Evolutionary conservation across 1,139 yeast genomes (phyloP).

Genomic region (Pichia sp.): DNA sequence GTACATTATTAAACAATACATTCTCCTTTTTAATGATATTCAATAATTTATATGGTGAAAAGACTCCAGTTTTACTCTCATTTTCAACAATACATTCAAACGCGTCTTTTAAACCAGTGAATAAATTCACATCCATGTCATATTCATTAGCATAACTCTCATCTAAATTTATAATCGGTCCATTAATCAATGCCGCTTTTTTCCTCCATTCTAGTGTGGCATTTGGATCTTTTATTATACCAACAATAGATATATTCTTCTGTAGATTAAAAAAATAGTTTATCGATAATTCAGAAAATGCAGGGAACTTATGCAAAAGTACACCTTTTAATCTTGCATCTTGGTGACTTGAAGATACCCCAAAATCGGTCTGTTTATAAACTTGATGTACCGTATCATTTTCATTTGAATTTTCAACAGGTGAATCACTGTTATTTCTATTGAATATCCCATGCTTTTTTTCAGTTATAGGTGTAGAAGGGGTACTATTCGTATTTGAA

Average conservation of each 20-base stretch:
- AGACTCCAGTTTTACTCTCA: conserved; percentile 66
- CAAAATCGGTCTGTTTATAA: conserved; percentile 4
- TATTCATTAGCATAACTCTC: conserved; percentile 45
- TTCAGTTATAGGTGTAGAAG: not conserved
- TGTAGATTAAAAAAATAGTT: conserved; percentile 27
- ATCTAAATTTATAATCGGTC: conserved; percentile 82
- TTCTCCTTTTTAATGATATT: conserved; percentile 75
- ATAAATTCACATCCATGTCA: conserved; percentile 48
- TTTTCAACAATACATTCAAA: conserved; percentile 80
- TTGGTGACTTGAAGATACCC: not conserved
- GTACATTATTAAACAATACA: conserved; percentile 75
- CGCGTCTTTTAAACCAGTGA: conserved; percentile 73
- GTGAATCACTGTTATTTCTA: not conserved
- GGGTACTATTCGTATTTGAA: not conserved
- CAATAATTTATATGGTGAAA: conserved; percentile 71
- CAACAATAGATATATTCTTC: conserved; percentile 39
- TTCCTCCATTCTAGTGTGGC: conserved; percentile 74
- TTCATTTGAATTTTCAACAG: no score
- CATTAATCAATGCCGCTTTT: conserved; percentile 68
- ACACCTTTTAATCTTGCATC: conserved; percentile 15
- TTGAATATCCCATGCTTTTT: not conserved
- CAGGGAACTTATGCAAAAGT: conserved; percentile 23
- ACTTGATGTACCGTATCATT: no score
- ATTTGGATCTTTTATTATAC: conserved; percentile 41
- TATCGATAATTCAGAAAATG: conserved; percentile 21